Evolutionary conservation across 2,329 filamentous ascomycete genomes (phyloP).

Genomic region (Aaosphaeria arxii): DNA sequence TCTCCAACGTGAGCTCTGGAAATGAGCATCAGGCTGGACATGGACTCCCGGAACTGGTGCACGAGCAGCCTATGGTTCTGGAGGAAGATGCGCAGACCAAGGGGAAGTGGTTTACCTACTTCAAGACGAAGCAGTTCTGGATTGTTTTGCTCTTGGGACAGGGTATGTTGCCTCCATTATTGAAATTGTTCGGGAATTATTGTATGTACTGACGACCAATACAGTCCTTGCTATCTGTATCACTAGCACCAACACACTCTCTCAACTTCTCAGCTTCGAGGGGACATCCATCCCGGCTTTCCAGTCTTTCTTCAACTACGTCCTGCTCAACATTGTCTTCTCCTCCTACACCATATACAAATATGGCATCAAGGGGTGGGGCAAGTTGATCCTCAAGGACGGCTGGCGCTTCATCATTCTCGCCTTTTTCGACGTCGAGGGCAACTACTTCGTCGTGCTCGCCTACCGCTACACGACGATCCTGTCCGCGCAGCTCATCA

Average conservation of each 20-base stretch:
- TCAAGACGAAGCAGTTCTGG: conserved; percentile 86
- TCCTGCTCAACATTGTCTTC: conserved; percentile 79
- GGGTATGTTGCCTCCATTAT: conserved; percentile 21
- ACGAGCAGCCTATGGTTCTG: conserved; percentile 15
- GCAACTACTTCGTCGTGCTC: conserved; percentile 96
- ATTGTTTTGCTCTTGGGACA: conserved; percentile 73
- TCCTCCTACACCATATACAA: conserved; percentile 73
- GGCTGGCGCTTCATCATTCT: conserved; percentile 93
- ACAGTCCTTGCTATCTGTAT: conserved; percentile 66
- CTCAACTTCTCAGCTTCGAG: conserved; percentile 64
- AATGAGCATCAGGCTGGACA: conserved; percentile 18
- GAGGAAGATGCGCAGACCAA: conserved; percentile 38
- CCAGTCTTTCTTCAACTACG: conserved; percentile 94
- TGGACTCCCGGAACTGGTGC: conserved; percentile 7
- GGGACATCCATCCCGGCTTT: conserved; percentile 87
- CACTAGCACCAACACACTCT: conserved; percentile 90
- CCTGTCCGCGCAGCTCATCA: conserved; percentile 89
- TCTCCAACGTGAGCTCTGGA: conserved; percentile 19
- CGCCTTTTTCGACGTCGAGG: conserved; percentile 89
- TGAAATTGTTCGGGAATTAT: too few species aligned
- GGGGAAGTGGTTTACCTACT: conserved; percentile 62
- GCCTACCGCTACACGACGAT: conserved; percentile 89
- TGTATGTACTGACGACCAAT: background rate
- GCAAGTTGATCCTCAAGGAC: conserved; percentile 61
- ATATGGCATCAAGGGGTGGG: conserved; percentile 73